These are phyloP conservation scores for Prunus persica DNA, from an alignment of 306 rosid genomes.

Conservation along the genomic window DNA sequence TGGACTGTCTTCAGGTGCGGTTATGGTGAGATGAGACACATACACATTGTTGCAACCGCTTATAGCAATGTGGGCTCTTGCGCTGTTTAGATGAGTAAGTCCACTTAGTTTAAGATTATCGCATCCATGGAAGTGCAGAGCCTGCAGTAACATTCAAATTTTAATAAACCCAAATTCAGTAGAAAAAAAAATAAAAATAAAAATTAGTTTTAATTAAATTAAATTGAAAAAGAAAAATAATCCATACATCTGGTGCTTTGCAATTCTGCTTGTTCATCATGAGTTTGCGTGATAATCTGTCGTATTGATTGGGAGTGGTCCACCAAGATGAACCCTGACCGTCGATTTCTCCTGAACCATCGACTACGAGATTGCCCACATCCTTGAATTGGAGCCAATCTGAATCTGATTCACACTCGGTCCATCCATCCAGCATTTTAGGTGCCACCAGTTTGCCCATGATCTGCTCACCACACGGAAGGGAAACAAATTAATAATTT, in stretches of 20 bases:
- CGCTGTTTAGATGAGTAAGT: slow-evolving; percentile 9
- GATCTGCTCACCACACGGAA: background rate
- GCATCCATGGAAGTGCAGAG: background rate
- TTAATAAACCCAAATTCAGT: background rate
- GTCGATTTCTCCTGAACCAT: slow-evolving; percentile 20
- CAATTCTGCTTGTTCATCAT: background rate
- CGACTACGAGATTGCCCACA: background rate
- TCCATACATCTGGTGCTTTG: background rate
- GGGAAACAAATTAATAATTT: background rate
- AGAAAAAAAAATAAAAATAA: too few relatives aligned
- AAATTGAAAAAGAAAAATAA: too few relatives aligned
- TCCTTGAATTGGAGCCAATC: slow-evolving; percentile 3
- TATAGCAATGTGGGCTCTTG: slow-evolving; percentile 7
- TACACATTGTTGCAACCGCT: background rate
- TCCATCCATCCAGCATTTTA: slow-evolving; percentile 2
- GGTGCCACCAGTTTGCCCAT: slow-evolving; percentile 20
- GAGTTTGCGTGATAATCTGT: background rate
- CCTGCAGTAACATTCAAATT: background rate
- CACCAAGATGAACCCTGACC: slow-evolving; percentile 20
- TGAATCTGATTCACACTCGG: background rate
- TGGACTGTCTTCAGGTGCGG: slow-evolving; percentile 23
- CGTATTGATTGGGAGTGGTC: background rate
- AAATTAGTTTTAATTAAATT: background rate
- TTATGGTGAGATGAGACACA: slow-evolving; percentile 1
- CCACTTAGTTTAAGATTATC: background rate